These are phyloP conservation scores for Spinacia oleracea DNA, from an alignment of 179 eudicot genomes.

Conservation along the genomic window DNA sequence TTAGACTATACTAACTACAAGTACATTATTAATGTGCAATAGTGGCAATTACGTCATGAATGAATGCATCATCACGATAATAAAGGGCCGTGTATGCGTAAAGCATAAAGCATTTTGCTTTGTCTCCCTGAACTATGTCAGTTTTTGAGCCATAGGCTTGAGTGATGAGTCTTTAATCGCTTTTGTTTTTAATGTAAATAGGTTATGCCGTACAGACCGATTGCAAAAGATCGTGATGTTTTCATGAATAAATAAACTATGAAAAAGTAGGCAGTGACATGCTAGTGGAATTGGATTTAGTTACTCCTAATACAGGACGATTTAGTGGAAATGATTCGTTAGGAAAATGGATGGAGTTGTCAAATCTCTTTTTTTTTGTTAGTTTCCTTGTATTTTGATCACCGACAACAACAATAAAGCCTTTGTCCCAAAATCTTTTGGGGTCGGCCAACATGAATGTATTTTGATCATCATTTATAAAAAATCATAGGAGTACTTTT, in stretches of 20 bases:
- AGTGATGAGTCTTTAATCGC: not conserved
- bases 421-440: no score
- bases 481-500: no score
- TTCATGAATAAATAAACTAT: constrained; percentile 25
- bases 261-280: constrained; percentile 18
- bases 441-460: no score
- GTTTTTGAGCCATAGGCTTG: constrained; percentile 18
- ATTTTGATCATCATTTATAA: not conserved
- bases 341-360: not conserved
- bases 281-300: constrained; percentile 25
- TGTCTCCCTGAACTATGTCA: constrained; percentile 28
- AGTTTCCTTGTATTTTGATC: constrained; percentile 1
- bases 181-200: constrained; percentile 12
- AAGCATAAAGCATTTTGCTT: constrained; percentile 27
- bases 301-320: constrained; percentile 15
- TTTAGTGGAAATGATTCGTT: constrained; percentile 3
- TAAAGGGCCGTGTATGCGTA: constrained; percentile 26
- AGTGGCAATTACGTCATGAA: constrained; percentile 22
- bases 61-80: constrained; percentile 20
- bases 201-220: constrained; percentile 16
- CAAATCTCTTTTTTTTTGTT: not conserved
- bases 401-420: no score
- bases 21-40: constrained; percentile 20
- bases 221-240: constrained; percentile 25
- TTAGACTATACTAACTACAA: constrained; percentile 11